Percentiles rank a stretch among this genome's conserved stretches.
phyloP scores from a whole-genome alignment of 768 basidiomycete genomes.

The Jaapia argillacea region DNA sequence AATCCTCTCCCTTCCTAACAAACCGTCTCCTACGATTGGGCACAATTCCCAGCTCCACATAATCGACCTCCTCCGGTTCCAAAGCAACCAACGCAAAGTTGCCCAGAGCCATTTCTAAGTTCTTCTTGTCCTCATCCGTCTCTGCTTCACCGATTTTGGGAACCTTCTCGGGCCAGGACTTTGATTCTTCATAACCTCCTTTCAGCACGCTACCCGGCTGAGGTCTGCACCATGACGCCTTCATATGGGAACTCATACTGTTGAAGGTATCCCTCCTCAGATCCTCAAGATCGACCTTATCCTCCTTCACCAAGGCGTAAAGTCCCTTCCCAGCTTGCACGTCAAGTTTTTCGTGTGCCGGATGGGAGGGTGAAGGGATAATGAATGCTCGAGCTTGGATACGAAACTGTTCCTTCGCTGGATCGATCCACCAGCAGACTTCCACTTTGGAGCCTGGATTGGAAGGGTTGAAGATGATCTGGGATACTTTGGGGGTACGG shows the following conservation, averaged over 20 bases:
- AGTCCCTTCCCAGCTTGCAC: slow-evolving; percentile 11
- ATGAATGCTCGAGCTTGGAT: slow-evolving; percentile 47
- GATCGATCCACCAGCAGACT: slow-evolving; percentile 65
- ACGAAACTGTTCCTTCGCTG: slow-evolving; percentile 65
- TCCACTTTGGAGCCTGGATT: slow-evolving; percentile 33
- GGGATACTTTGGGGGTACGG: slow-evolving; percentile 56
- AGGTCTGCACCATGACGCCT: slow-evolving; percentile 65
- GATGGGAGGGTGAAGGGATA: slow-evolving; percentile 38
- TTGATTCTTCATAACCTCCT: slow-evolving; percentile 45
- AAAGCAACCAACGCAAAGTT: slow-evolving; percentile 69
- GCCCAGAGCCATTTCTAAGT: slow-evolving; percentile 41
- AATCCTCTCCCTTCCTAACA: slow-evolving; percentile 33
- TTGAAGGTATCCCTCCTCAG: slow-evolving; percentile 53
- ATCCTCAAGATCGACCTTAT: slow-evolving; percentile 52
- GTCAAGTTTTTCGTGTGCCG: slow-evolving; percentile 19
- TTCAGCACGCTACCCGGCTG: slow-evolving; percentile 45
- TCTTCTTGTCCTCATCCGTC: slow-evolving; percentile 31
- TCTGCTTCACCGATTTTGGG: slow-evolving; percentile 31
- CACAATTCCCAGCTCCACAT: slow-evolving; percentile 43
- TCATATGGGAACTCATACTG: slow-evolving; percentile 48
- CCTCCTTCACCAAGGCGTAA: slow-evolving; percentile 25
- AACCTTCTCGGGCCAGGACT: slow-evolving; percentile 49
- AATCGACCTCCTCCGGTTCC: slow-evolving; percentile 64
- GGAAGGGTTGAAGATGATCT: slow-evolving; percentile 32
- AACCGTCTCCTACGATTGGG: slow-evolving; percentile 55